A percentile compares a stretch with the other conserved stretches of the same genome.
These are phyloP conservation scores for Candida patagonica DNA, from an alignment of 805 yeast species.

Conservation along the genomic window DNA sequence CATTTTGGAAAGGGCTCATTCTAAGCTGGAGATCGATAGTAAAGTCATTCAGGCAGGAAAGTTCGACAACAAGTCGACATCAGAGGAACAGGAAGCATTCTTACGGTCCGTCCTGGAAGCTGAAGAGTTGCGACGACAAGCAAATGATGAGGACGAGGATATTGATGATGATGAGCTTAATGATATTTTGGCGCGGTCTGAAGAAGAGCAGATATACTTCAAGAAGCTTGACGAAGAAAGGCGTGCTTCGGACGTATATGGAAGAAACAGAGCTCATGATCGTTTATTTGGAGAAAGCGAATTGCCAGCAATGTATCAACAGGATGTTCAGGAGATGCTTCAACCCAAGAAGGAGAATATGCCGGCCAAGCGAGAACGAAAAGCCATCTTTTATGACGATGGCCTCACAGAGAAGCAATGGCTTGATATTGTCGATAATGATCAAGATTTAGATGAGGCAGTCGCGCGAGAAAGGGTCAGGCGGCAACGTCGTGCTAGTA, in stretches of 20 bases:
- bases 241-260: constrained; percentile 33
- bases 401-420: constrained; percentile 91
- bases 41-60: constrained; percentile 98
- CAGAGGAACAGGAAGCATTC: constrained; percentile 95
- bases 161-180: constrained; percentile 80
- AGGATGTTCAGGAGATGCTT: constrained; percentile 35
- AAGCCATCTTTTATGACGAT: constrained; percentile 59
- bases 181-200: constrained; percentile 75
- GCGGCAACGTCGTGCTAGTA: constrained; percentile 5
- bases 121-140: constrained; percentile 51
- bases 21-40: constrained; percentile 91
- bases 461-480: constrained; percentile 33
- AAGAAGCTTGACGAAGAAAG: constrained; percentile 54
- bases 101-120: constrained; percentile 78
- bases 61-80: constrained; percentile 90
- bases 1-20: constrained; percentile 85
- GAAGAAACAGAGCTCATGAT: constrained; percentile 28
- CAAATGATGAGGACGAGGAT: constrained; percentile 55
- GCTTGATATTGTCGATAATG: constrained; percentile 55
- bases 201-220: constrained; percentile 56
- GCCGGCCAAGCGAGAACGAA: constrained; percentile 66
- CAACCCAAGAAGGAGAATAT: constrained; percentile 21
- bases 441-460: constrained; percentile 48
- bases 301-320: constrained; percentile 68
- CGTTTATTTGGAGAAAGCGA: constrained; percentile 62